Evolutionary conservation across 306 rosid species (phyloP), one percentile per base, ranked within the genome.

Genomic region (Lathyrus tuberosus): DNA sequence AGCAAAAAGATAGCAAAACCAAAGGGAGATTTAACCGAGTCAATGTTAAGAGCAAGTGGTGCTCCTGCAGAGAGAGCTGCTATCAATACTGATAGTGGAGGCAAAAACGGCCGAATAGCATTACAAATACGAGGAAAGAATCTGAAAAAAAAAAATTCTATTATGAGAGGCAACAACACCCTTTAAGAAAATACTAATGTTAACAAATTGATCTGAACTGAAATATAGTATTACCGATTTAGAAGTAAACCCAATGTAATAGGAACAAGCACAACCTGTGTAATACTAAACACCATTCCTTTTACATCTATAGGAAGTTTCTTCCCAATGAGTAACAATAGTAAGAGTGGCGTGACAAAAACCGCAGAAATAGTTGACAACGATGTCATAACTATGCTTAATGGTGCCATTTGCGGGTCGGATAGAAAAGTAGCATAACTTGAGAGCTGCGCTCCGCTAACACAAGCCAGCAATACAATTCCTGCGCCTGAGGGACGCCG

Each of bases 371-470:
- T 90, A 28, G 98, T 93, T 49, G 98, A 93, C 67, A 93, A 35
- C 14, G 96, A 93, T 65, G 97, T 90, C 98, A 93, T 93, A 33
- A 93, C 96, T 68, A 93, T 89, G 82, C 97, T 93, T 57, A 93
- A 80, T 26, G 97, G 97, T 37, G 97, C 97, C 87, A 90, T 83
- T 59, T 48, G 31, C 8, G 98, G 96, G 65, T 93, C 98, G 3
- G 97, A 88, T 63, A 93, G 83, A 78, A 90, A 93, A 38, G 94
- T 93, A 47, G 98, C 96, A 69, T 90, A 93, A 62, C 81, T 93
- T 73, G 97, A 93, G 77, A 90, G 98, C 82, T 93, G 98, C n/a
- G 98, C 97, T 1, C 98, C 98, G 52, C 97, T 93, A 64, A 93
- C 97, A 77, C 91, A 93, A 71, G 97, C 85, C 54, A 90, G 96